Evolutionary conservation across 257 asterid species (phyloP).

Genomic region (Lycium ferocissimum): DNA sequence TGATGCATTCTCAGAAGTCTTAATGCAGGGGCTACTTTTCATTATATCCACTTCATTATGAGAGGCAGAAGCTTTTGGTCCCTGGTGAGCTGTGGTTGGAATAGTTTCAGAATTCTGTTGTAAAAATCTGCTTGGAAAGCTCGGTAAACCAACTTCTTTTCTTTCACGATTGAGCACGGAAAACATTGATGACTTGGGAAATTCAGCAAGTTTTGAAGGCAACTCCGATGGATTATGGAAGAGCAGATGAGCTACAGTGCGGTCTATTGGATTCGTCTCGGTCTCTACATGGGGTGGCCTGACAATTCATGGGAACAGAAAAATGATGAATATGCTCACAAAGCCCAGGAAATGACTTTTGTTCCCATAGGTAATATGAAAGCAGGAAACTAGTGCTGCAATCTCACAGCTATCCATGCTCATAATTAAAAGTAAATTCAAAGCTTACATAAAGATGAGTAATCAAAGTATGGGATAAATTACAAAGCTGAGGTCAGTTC

Average conservation of each 20-base stretch:
- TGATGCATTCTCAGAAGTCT: conserved; percentile 48
- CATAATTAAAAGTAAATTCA: not conserved
- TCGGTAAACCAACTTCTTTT: conserved; percentile 42
- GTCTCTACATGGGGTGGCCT: conserved; percentile 67
- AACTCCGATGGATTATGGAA: conserved; percentile 68
- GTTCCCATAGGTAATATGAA: conserved; percentile 8
- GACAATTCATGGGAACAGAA: conserved; percentile 50
- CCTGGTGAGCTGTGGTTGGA: conserved; percentile 48
- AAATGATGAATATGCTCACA: conserved; percentile 1
- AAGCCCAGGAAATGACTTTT: not conserved
- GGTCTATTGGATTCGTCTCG: conserved; percentile 83
- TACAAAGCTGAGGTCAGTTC: conserved; percentile 13
- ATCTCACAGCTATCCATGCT: conserved; percentile 9
- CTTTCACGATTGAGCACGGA: conserved; percentile 50
- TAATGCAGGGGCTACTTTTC: conserved; percentile 38
- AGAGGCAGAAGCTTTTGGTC: conserved; percentile 46
- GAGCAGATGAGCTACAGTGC: conserved; percentile 84
- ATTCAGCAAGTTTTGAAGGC: conserved; percentile 57
- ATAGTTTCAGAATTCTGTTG: conserved; percentile 46
- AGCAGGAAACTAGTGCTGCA: conserved; percentile 8
- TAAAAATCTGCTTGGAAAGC: conserved; percentile 37
- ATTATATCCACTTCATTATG: conserved; percentile 44
- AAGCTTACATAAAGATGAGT: conserved; percentile 15
- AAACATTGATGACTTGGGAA: conserved; percentile 56
- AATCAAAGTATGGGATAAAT: not conserved